Evolutionary conservation across 108 stramenopile species (phyloP), one percentile per base, ranked within the genome.

Genomic region (Epithemia pelagica): DNA sequence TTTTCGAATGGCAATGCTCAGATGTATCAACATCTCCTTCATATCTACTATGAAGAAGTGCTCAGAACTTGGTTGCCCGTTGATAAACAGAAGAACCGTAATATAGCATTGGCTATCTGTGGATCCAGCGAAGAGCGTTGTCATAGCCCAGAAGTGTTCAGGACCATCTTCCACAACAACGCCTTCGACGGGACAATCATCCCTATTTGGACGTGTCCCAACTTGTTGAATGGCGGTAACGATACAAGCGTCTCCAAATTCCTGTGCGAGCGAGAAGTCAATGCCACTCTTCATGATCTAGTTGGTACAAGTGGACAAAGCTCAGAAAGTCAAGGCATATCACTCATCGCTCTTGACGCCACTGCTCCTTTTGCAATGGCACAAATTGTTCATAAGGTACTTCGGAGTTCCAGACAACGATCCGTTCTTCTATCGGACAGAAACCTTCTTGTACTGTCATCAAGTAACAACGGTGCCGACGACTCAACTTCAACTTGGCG

Each of bases 211-310:
- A 46, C 37, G 37, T 46, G 37, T 46, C 37, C 37, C 37, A 46
- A 46, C 37, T 15, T 46, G 5, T 46, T 15, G 37, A 46, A 5
- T 15, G 37, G 37, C 37, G 37, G 15, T 46, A 15, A 46, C 5
- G 15, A 46, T 15, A 46, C 10, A 0, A n/a, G 23, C 10, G 46
- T 55, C 2, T 15, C 21, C 7, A 66, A 70, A 64, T 60, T 60
- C 24, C 65, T 25, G 18, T 82, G 81, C 69, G 81, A 82, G 54
- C 69, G 33, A 18, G 19, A 64, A 54, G 25, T 74, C 15, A 5
- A 10, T 5, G 5, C 37, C 37, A 46, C 15, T 5, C 37, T 46
- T 46, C 15, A 10, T 10, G 15, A 46, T 46, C 37, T 5, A 5
- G 3, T 19, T 65, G 0, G 27, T 29, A 30, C 5, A 5, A 46